phyloP scores from a whole-genome alignment of 2,329 filamentous ascomycete genomes.

The Sclerotinia spermophila region DNA sequence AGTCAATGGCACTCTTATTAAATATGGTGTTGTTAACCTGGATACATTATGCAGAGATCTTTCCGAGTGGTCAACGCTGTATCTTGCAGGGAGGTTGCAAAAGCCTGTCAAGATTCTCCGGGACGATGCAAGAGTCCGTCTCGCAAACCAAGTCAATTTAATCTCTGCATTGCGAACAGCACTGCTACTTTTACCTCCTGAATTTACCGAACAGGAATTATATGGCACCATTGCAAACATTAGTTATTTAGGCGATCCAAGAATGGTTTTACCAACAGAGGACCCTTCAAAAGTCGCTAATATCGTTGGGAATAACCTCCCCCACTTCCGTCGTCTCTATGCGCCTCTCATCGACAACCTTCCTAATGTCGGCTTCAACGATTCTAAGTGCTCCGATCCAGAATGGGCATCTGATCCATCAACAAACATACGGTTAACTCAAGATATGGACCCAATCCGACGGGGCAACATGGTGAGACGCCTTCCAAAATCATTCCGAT shows the following conservation, averaged over 20 bases:
- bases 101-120: slow-evolving; percentile 97
- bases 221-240: slow-evolving; percentile 90
- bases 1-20: slow-evolving; percentile 92
- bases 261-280: slow-evolving; percentile 87
- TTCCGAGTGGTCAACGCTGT: slow-evolving; percentile 87
- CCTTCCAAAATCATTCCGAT: slow-evolving; percentile 79
- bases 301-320: slow-evolving; percentile 87
- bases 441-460: slow-evolving; percentile 90
- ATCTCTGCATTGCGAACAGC: slow-evolving; percentile 88
- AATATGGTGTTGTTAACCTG: slow-evolving; percentile 95
- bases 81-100: slow-evolving; percentile 91
- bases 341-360: slow-evolving; percentile 83
- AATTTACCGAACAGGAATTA: slow-evolving; percentile 81
- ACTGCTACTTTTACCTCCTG: slow-evolving; percentile 75
- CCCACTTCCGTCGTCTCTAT: slow-evolving; percentile 89
- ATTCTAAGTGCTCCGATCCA: slow-evolving; percentile 53
- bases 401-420: slow-evolving; percentile 62
- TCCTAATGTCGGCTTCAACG: slow-evolving; percentile 79
- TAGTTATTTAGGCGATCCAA: slow-evolving; percentile 93
- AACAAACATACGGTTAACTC: slow-evolving; percentile 65
- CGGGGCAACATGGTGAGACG: slow-evolving; percentile 96
- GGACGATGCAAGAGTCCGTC: slow-evolving; percentile 85
- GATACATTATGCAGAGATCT: slow-evolving; percentile 85
- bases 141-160: slow-evolving; percentile 94
- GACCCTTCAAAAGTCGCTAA: slow-evolving; percentile 90